Percentiles rank a stretch among this genome's conserved stretches.
Evolutionary conservation across 176 grass and related monocot genomes (phyloP).

Genomic region (Zea luxurians): DNA sequence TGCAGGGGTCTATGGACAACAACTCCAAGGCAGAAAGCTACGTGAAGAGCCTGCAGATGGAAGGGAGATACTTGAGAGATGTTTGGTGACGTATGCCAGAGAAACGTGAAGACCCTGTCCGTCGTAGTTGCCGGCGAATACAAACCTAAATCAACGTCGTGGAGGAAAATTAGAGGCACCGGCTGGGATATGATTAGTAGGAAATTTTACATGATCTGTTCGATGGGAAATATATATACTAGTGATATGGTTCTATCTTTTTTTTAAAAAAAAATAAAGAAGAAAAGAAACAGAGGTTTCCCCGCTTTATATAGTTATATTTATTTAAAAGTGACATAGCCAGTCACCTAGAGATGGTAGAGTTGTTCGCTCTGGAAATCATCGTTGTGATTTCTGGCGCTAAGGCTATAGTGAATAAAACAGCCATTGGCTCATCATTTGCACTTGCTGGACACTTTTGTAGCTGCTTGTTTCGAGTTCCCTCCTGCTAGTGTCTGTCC

Average conservation of each 20-base stretch:
- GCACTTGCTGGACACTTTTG: background rate
- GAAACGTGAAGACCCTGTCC: background rate
- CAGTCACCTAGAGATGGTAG: background rate
- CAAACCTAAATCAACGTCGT: background rate
- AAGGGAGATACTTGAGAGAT: conserved; percentile 94
- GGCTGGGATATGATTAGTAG: background rate
- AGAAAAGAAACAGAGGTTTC: background rate
- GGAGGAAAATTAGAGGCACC: background rate
- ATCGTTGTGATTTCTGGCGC: conserved; percentile 28
- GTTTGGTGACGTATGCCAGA: conserved; percentile 55
- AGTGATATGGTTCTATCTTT: background rate
- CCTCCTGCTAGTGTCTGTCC: background rate
- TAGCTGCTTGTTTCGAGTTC: background rate
- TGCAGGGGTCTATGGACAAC: conserved; percentile 78
- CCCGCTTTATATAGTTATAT: background rate
- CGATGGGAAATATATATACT: background rate
- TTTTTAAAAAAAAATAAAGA: too few species aligned
- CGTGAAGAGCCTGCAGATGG: conserved; percentile 82
- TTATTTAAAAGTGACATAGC: background rate
- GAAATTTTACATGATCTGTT: background rate
- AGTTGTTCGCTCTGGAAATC: conserved; percentile 17
- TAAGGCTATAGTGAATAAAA: background rate
- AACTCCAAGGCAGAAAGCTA: conserved; percentile 74
- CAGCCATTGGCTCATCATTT: background rate
- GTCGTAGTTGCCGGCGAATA: background rate